These are phyloP conservation scores for Corchorus capsularis DNA, from an alignment of 345 rosid genomes.

Conservation along the genomic window DNA sequence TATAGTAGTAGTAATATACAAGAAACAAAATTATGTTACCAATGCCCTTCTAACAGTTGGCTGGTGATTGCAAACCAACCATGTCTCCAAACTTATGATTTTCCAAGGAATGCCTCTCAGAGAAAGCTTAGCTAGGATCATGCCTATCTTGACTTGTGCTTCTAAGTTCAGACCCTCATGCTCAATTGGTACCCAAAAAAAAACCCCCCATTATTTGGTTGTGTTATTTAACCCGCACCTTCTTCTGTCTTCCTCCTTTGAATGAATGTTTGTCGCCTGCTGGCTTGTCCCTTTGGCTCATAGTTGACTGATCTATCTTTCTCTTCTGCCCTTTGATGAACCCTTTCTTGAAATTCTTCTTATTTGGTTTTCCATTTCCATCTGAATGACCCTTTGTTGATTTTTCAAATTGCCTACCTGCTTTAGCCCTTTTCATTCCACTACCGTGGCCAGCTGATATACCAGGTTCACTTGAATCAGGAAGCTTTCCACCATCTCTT, in stretches of 20 bases:
- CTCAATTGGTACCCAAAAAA: neutral
- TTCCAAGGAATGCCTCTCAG: too few relatives aligned
- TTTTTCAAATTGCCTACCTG: slow-evolving; percentile 16
- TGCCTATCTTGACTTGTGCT: too few relatives aligned
- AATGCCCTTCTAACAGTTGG: too few relatives aligned
- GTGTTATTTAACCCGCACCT: slow-evolving; percentile 23
- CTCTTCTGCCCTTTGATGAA: slow-evolving; percentile 21
- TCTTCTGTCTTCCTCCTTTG: slow-evolving; percentile 15
- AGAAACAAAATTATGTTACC: too few relatives aligned
- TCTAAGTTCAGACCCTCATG: too few relatives aligned
- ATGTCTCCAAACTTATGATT: too few relatives aligned
- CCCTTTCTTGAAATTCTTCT: slow-evolving; percentile 20
- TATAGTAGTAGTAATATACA: too few relatives aligned
- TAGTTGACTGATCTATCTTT: slow-evolving; percentile 14
- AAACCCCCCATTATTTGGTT: neutral
- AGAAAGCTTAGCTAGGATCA: too few relatives aligned
- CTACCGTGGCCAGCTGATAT: slow-evolving; percentile 11
- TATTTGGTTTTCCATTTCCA: slow-evolving; percentile 18
- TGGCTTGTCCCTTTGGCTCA: slow-evolving; percentile 6
- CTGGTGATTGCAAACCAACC: too few relatives aligned
- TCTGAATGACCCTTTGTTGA: slow-evolving; percentile 16
- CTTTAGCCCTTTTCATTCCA: slow-evolving; percentile 25
- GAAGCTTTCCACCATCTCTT: neutral
- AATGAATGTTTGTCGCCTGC: slow-evolving; percentile 13
- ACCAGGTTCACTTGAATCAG: slow-evolving; percentile 16